Conservation (phyloP, 208 protist species). For the Acanthamoeba royreba region DNA sequence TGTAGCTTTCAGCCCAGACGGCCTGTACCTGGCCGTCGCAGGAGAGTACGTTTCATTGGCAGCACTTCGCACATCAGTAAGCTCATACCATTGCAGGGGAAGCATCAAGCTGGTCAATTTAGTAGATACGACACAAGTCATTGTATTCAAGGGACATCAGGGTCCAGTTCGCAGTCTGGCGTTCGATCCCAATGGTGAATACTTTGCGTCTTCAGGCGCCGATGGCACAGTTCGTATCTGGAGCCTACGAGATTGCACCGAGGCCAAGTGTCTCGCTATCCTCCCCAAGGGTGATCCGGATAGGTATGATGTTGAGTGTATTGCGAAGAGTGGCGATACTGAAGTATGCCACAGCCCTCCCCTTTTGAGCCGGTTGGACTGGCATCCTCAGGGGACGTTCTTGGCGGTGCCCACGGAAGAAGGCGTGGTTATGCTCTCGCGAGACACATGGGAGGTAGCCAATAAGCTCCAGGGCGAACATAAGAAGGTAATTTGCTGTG, state of each 20-base stretch:
- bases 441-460: not conserved
- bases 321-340: not conserved
- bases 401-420: not conserved
- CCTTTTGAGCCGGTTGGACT: not conserved
- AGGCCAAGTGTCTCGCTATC: not conserved
- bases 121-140: not conserved
- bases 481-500: not conserved
- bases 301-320: not conserved
- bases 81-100: not conserved
- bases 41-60: conserved; percentile 1
- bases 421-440: not conserved
- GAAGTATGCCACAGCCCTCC: not conserved
- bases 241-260: not conserved
- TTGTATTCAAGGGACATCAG: not conserved
- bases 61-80: not conserved
- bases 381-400: not conserved
- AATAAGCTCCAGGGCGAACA: not conserved
- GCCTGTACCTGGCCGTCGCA: not conserved
- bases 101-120: conserved; percentile 18
- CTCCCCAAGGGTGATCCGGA: not conserved
- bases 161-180: not conserved
- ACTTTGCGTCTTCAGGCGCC: not conserved
- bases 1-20: not conserved
- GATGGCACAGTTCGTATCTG: not conserved
- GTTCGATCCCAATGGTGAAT: not conserved